Evolutionary conservation across 1,284 basidiomycete genomes (phyloP).

Genomic region (Tylopilus sp.): DNA sequence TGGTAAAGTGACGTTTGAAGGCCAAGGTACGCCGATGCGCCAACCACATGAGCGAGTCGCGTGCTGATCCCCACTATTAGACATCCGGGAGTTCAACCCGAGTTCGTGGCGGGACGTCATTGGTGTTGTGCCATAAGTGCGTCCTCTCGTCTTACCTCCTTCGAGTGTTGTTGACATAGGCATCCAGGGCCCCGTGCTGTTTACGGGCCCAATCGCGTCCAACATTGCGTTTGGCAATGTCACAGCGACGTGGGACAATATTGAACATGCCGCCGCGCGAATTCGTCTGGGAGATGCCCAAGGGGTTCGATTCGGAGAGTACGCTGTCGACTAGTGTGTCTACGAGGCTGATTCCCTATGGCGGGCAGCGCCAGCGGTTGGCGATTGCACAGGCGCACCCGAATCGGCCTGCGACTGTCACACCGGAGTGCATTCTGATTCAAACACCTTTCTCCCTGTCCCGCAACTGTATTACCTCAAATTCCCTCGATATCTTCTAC

Average conservation of each 20-base stretch:
- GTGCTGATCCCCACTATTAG: constrained; percentile 45
- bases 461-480: too few relatives aligned
- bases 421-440: constrained; percentile 61
- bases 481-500: too few relatives aligned
- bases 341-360: constrained; percentile 69
- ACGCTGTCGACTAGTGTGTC: background rate
- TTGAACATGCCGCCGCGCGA: constrained; percentile 94
- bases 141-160: background rate
- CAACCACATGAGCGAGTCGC: too few relatives aligned
- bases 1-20: constrained; percentile 89
- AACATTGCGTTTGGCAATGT: constrained; percentile 94
- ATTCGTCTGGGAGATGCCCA: constrained; percentile 93
- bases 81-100: constrained; percentile 87
- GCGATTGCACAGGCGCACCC: constrained; percentile 87
- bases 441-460: too few relatives aligned
- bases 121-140: constrained; percentile 86
- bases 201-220: constrained; percentile 91
- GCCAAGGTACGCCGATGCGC: constrained; percentile 68
- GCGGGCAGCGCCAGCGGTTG: constrained; percentile 79
- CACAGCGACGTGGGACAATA: constrained; percentile 80
- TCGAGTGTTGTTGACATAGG: background rate
- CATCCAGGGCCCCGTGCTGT: constrained; percentile 77
- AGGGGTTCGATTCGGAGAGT: constrained; percentile 85
- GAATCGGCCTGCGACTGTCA: constrained; percentile 86
- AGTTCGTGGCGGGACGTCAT: constrained; percentile 90